phyloP scores from a whole-genome alignment of 2,329 filamentous ascomycete species.

The Diplodia intermedia region DNA sequence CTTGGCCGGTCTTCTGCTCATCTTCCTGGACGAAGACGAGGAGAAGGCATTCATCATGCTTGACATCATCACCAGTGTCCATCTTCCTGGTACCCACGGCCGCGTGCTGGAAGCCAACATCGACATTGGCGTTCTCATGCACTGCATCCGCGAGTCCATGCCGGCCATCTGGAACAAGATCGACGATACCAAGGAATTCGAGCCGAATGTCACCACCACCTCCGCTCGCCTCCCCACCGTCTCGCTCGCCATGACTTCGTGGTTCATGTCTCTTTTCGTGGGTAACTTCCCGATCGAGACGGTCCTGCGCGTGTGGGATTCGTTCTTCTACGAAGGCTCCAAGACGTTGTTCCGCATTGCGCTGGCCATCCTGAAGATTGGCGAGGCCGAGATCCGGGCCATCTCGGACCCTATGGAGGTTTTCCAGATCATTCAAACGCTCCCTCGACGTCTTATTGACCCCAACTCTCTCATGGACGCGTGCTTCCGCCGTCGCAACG shows the following conservation, averaged over 20 bases:
- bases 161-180: conserved; percentile 88
- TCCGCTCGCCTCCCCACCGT: conserved; percentile 77
- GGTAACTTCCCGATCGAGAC: conserved; percentile 91
- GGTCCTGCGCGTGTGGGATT: conserved; percentile 91
- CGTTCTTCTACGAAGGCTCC: conserved; percentile 93
- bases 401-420: conserved; percentile 92
- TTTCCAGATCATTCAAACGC: conserved; percentile 89
- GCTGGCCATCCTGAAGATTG: conserved; percentile 87
- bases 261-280: conserved; percentile 98
- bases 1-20: conserved; percentile 83
- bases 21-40: conserved; percentile 82
- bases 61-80: conserved; percentile 87
- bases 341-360: conserved; percentile 94
- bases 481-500: conserved; percentile 80
- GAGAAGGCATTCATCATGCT: conserved; percentile 93
- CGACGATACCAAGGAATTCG: conserved; percentile 70
- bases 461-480: conserved; percentile 82
- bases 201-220: conserved; percentile 44
- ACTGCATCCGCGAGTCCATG: conserved; percentile 79
- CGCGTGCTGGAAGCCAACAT: conserved; percentile 91
- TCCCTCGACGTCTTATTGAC: conserved; percentile 82
- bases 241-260: conserved; percentile 89
- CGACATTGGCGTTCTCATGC: conserved; percentile 92
- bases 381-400: conserved; percentile 78
- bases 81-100: conserved; percentile 90